Base-by-base conservation (phyloP, 179 eudicot genomes). In the Silene noctiflora region DNA sequence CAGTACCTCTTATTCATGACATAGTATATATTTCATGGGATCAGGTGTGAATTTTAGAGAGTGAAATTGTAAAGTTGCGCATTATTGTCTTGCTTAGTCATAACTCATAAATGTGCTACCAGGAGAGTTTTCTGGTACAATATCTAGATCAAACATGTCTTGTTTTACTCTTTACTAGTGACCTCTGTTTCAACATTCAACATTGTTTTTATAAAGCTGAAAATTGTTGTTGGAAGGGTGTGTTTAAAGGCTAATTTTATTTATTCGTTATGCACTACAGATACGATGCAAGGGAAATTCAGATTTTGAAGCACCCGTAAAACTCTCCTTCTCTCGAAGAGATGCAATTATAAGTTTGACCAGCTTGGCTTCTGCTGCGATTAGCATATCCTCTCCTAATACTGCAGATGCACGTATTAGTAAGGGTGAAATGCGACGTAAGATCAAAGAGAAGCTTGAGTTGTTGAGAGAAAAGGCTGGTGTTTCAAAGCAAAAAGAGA, bases 381-480 rank as follows among this genome's bases (percentile, higher is more conserved):
- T 71, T 2, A 71, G 53, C 64, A 29, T 75, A 25, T 75, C 79
- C 9, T 62, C 72, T 13, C 79, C 82, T 17, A 17, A 80, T 51
- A 55, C 80, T 53, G 89, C 88, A 56, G 87, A 84, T 79, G 91
- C 91, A 60, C 84, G 85, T 3, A 33, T 74, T 27, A 75, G 66
- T 51, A 86, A 74, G 68, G 75, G 78, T 56, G 87, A 82, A 71
- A 86, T 83, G 71, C 81, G 80, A 79, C 78, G 59, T 67, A 88
- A 80, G 73, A 81, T 86, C 20, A 65, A 72, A 73, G 85, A 88
- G 70, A 84, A 84, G 82, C 79, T 88, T 65, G 79, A 81, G 78
- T 69, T 70, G 82, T 58, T 84, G 58, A 78, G 88, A 75, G 85
- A 81, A 75, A 88, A 84, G 72, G 82, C 86, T 8, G 83, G 89